Base-by-base conservation (phyloP, 208 protist genomes). In the Trypanosoma cruzi region DNA sequence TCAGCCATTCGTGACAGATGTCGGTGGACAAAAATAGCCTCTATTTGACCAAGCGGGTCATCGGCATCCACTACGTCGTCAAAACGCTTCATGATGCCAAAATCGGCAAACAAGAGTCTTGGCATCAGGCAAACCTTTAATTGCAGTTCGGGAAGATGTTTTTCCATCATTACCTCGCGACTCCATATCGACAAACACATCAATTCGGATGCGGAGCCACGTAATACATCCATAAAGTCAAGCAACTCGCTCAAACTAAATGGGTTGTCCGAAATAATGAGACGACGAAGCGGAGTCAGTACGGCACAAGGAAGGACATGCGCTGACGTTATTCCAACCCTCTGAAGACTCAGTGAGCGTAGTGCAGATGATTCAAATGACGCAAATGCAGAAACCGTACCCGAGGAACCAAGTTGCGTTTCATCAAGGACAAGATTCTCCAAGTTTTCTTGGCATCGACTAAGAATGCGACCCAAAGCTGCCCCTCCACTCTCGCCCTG, bases 1-100 rank as follows among this genome's bases (percentile, higher is more conserved):
- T 37, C 28, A 57, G n/a, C 20, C n/a, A 63, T 6, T 46, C 31
- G 34, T 42, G 26, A 53, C 55, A 85, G 49, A 49, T 79, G 86
- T 5, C 84, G 81, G 44, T 52, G 52, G 0, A 85, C 67, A 20
- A 90, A 64, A 29, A 80, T 34, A 40, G 50, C 56, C 67, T 94
- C 89, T 32, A 94, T 48, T 60, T 73, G 52, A 28, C 71, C 82
- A 32, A 90, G 82, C 26, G 71, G 63, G 54, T 77, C 77, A 24
- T 75, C 67, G 20, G 74, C 63, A 55, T 82, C 72, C 10, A 40
- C 64, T 36, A 46, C 46, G 18, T 63, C 44, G 53, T 91, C 84
- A 68, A 92, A 92, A 13, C 85, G 79, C 4, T 77, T 65, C 67
- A 86, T 54, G 18, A 90, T 76, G 13, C 89, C 89, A 64, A 88